Percentiles rank a stretch among this genome's conserved stretches.
phyloP scores from a whole-genome alignment of 768 basidiomycete species.

The Termitomyces sp. region DNA sequence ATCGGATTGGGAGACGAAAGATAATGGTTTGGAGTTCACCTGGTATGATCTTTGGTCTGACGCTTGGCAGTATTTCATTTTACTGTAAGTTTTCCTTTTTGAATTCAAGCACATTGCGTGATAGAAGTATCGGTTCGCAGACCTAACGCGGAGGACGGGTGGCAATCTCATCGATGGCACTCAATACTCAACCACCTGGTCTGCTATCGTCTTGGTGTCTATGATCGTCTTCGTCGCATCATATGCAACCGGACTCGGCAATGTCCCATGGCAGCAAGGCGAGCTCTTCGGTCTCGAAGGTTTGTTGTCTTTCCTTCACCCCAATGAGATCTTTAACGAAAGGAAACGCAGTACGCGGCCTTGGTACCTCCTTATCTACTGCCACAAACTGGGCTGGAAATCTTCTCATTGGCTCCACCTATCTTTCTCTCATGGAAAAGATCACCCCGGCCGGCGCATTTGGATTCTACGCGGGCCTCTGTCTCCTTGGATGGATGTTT shows the following conservation, averaged over 20 bases:
- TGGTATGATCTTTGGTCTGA: conserved; percentile 17
- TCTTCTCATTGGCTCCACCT: conserved; percentile 73
- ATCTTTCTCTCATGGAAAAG: conserved; percentile 69
- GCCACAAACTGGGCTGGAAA: conserved; percentile 78
- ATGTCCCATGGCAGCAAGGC: conserved; percentile 86
- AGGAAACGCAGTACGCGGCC: background rate
- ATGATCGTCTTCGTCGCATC: conserved; percentile 83
- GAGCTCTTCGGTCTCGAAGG: conserved; percentile 79
- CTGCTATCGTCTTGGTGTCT: conserved; percentile 63
- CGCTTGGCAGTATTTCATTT: conserved; percentile 17
- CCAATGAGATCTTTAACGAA: background rate
- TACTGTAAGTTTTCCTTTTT: conserved; percentile 7
- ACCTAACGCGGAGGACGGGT: conserved; percentile 34
- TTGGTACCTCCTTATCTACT: conserved; percentile 19
- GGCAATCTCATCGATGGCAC: conserved; percentile 55
- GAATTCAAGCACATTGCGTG: background rate
- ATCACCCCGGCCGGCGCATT: conserved; percentile 76
- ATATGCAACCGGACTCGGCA: conserved; percentile 75
- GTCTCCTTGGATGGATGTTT: conserved; percentile 66
- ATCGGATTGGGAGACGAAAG: conserved; percentile 15
- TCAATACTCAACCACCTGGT: conserved; percentile 43
- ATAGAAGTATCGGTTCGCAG: background rate
- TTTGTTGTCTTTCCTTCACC: conserved; percentile 15
- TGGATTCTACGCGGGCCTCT: conserved; percentile 72
- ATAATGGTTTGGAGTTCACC: conserved; percentile 19